Percentiles rank a stretch among this genome's conserved stretches.
Conservation (phyloP, 768 basidiomycete species). For the Aureoboletus auriporus region DNA sequence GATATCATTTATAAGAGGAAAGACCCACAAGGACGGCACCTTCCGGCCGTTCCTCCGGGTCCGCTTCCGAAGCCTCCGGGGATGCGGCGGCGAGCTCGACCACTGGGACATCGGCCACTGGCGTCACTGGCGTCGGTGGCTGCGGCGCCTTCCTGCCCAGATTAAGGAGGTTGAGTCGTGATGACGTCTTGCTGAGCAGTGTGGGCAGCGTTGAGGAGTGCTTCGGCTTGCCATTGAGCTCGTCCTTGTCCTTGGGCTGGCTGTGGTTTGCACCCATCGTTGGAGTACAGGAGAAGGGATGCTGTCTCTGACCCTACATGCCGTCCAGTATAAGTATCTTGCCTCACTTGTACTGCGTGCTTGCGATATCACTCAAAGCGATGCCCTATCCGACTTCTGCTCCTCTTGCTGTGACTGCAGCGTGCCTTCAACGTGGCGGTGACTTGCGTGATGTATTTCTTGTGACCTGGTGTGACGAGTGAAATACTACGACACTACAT, state of each 20-base stretch:
- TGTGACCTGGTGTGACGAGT: too few relatives aligned
- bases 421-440: too few relatives aligned
- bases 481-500: too few relatives aligned
- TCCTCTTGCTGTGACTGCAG: slow-evolving; percentile 18
- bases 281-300: neutral
- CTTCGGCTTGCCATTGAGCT: slow-evolving; percentile 21
- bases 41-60: slow-evolving; percentile 27
- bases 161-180: slow-evolving; percentile 26
- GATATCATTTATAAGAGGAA: neutral
- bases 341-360: slow-evolving; percentile 31
- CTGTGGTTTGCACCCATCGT: slow-evolving; percentile 28
- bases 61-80: slow-evolving; percentile 17
- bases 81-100: slow-evolving; percentile 18
- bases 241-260: slow-evolving; percentile 18
- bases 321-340: slow-evolving; percentile 18
- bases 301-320: slow-evolving; percentile 13
- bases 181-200: slow-evolving; percentile 24
- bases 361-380: slow-evolving; percentile 14
- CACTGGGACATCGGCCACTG: neutral
- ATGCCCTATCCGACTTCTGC: slow-evolving; percentile 12
- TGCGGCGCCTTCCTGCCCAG: slow-evolving; percentile 29
- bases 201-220: slow-evolving; percentile 23
- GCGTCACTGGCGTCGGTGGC: slow-evolving; percentile 24
- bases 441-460: too few relatives aligned
- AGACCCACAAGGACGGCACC: slow-evolving; percentile 15